A percentile compares a stretch with the other conserved stretches of the same genome.
These are phyloP conservation scores for Cercophora sp. DNA, from an alignment of 495 filamentous ascomycete genomes.

Conservation along the genomic window DNA sequence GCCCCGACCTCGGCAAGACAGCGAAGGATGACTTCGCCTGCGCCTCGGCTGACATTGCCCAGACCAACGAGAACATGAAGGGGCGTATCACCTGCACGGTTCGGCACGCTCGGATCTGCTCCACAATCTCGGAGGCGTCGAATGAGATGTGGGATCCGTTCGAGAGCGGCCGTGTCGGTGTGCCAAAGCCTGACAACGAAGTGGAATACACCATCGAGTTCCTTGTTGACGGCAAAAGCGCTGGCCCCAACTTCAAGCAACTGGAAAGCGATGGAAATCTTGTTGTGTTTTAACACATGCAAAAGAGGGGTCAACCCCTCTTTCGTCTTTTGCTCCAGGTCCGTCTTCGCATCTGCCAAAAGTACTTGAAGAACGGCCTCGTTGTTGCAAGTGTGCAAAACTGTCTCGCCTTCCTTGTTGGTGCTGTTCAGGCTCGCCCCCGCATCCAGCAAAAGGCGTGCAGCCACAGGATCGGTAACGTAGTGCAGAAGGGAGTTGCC, in stretches of 20 bases:
- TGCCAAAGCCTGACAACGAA: background rate
- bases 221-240: slow-evolving; percentile 10
- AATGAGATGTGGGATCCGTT: background rate
- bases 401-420: background rate
- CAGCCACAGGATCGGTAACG: background rate
- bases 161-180: background rate
- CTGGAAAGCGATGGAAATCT: background rate
- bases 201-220: slow-evolving; percentile 16
- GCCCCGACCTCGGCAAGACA: background rate
- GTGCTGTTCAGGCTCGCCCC: background rate
- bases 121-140: background rate
- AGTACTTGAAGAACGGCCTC: background rate
- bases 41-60: background rate
- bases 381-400: background rate
- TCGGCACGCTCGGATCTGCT: background rate
- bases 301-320: background rate
- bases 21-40: background rate
- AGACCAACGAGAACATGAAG: too few species aligned
- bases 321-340: background rate
- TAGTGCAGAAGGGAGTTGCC: background rate
- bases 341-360: background rate
- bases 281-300: background rate
- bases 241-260: slow-evolving; percentile 11
- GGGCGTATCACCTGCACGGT: background rate
- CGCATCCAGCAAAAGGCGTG: background rate